Evolutionary conservation across 305 asterid species (phyloP).

Genomic region (Rubia tinctorum): DNA sequence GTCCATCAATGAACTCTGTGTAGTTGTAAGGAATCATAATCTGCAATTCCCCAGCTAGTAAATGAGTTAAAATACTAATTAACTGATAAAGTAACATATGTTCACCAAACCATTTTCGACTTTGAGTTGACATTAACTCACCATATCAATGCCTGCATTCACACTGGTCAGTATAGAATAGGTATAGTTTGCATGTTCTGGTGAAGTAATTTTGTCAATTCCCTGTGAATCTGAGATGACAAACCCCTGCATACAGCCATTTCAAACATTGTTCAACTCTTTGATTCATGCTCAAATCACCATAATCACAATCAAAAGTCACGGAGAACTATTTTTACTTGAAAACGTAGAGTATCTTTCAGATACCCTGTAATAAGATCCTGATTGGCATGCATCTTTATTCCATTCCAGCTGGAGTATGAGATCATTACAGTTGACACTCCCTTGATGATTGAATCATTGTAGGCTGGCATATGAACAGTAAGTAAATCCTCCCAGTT

Average conservation of each 20-base stretch:
- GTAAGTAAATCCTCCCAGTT: constrained; percentile 42
- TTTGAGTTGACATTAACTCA: constrained; percentile 19
- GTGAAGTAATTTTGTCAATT: constrained; percentile 51
- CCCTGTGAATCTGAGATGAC: constrained; percentile 61
- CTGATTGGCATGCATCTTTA: constrained; percentile 60
- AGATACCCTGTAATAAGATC: constrained; percentile 52
- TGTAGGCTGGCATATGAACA: constrained; percentile 60
- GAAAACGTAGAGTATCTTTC: constrained; percentile 46
- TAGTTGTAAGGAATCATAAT: constrained; percentile 47
- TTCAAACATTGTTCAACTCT: neutral
- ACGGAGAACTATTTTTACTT: constrained; percentile 28
- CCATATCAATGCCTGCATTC: constrained; percentile 77
- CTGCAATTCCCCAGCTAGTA: constrained; percentile 25
- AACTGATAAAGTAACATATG: neutral
- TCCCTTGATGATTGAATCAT: constrained; percentile 55
- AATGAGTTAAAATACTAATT: constrained; percentile 10
- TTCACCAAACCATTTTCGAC: neutral
- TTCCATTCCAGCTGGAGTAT: constrained; percentile 63
- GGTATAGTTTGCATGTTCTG: constrained; percentile 56
- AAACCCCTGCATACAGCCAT: constrained; percentile 45
- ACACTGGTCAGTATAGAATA: constrained; percentile 54
- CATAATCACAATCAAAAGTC: neutral
- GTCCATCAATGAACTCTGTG: constrained; percentile 51
- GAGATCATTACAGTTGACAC: constrained; percentile 69
- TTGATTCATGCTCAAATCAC: neutral